phyloP scores from a whole-genome alignment of 2,329 filamentous ascomycete genomes.

The Fusarium sambucinum region DNA sequence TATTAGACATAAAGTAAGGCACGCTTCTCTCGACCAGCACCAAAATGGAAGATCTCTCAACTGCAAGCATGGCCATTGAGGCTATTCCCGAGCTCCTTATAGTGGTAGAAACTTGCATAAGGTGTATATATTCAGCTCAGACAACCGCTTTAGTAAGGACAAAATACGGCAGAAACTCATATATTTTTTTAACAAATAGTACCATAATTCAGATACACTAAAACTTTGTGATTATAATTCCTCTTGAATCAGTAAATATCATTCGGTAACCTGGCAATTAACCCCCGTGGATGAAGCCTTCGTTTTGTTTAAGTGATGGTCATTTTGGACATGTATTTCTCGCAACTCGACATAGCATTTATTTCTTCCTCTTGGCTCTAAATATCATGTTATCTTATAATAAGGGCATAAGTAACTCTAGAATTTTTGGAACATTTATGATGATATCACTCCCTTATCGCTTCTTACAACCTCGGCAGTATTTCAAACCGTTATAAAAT shows the following conservation, averaged over 20 bases:
- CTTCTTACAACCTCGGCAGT: not conserved
- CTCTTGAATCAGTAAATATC: not conserved
- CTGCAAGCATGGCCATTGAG: too few relatives aligned
- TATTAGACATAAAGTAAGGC: not conserved
- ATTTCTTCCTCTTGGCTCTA: not conserved
- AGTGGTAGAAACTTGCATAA: not conserved
- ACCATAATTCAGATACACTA: not conserved
- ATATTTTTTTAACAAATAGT: not conserved
- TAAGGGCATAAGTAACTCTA: not conserved
- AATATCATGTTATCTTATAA: not conserved
- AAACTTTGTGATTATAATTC: not conserved
- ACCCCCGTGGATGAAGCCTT: not conserved
- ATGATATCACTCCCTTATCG: not conserved
- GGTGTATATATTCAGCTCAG: not conserved
- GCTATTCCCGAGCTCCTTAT: not conserved
- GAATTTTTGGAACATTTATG: too few relatives aligned
- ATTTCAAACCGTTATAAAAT: not conserved
- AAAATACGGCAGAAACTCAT: not conserved
- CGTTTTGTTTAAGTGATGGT: not conserved
- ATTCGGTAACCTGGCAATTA: not conserved
- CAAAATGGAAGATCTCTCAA: too few relatives aligned
- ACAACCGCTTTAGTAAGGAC: not conserved
- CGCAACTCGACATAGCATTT: not conserved
- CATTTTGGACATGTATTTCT: not conserved
- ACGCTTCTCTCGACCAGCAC: too few relatives aligned